Conservation (phyloP, 768 basidiomycete species). For the Suillus decipiens region DNA sequence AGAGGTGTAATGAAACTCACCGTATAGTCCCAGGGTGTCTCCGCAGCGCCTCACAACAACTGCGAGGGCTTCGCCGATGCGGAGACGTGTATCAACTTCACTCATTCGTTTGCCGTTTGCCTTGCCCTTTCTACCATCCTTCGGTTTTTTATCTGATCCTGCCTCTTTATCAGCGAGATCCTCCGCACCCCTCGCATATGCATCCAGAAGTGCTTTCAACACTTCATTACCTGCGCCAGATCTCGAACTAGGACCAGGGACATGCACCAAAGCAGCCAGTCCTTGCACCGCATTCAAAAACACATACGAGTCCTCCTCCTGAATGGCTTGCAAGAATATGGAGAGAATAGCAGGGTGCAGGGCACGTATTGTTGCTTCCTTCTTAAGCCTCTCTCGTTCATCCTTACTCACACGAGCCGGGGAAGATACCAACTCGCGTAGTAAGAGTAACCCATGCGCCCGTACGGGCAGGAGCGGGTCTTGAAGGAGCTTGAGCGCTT, state of each 20-base stretch:
- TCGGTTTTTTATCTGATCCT: conserved; percentile 44
- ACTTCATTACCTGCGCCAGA: conserved; percentile 51
- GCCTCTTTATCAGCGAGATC: conserved; percentile 44
- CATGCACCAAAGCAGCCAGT: conserved; percentile 81
- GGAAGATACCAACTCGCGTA: conserved; percentile 71
- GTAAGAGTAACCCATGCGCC: conserved; percentile 84
- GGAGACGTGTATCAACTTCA: conserved; percentile 72
- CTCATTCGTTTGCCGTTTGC: not conserved
- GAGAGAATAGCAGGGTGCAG: conserved; percentile 82
- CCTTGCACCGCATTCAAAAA: conserved; percentile 93
- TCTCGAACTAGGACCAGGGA: conserved; percentile 39
- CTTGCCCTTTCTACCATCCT: not conserved
- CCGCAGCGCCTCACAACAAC: conserved; percentile 77
- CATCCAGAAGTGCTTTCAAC: conserved; percentile 60
- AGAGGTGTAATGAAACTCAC: conserved; percentile 42
- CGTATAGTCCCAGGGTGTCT: conserved; percentile 62
- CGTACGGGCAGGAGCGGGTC: conserved; percentile 93
- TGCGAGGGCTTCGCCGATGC: conserved; percentile 85
- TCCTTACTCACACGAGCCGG: conserved; percentile 17
- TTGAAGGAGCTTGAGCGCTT: conserved; percentile 83
- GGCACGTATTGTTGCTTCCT: conserved; percentile 49
- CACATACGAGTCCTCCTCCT: conserved; percentile 95
- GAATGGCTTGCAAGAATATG: conserved; percentile 81
- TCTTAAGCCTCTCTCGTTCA: not conserved
- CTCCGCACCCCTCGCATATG: conserved; percentile 59